These are phyloP conservation scores for Penicillium oxalicum DNA, from an alignment of 2,329 filamentous ascomycete species.

Conservation along the genomic window DNA sequence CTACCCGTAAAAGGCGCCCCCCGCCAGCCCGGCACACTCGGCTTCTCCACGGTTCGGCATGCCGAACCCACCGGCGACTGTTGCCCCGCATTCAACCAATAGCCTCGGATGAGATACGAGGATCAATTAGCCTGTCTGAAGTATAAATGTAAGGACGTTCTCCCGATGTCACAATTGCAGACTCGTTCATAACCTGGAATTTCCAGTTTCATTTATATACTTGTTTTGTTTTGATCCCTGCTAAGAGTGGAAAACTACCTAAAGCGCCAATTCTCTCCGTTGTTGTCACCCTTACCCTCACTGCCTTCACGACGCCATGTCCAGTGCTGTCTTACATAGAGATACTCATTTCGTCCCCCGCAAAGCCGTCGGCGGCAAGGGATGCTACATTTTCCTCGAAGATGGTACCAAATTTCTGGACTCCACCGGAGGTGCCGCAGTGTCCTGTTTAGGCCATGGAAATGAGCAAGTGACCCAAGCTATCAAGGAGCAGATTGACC, in stretches of 20 bases:
- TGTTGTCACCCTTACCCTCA: no score
- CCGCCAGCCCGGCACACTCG: conserved; percentile 21
- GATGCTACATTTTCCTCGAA: conserved; percentile 48
- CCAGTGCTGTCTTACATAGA: conserved; percentile 47
- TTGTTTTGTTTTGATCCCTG: no score
- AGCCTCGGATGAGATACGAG: conserved; percentile 11
- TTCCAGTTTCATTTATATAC: no score
- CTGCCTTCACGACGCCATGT: not conserved
- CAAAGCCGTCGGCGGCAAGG: conserved; percentile 45
- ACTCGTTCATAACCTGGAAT: no score
- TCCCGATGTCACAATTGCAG: no score
- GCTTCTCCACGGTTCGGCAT: conserved; percentile 24
- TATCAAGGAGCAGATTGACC: conserved; percentile 53
- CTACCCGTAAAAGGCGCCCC: conserved; percentile 4
- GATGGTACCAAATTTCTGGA: conserved; percentile 61
- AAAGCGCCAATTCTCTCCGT: no score
- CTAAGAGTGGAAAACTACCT: no score
- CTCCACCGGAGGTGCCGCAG: conserved; percentile 66
- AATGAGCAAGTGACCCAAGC: conserved; percentile 56
- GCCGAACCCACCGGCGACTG: conserved; percentile 18
- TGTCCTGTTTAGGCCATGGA: conserved; percentile 65
- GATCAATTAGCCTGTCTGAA: not conserved
- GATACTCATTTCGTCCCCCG: conserved; percentile 44
- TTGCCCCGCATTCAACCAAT: conserved; percentile 13
- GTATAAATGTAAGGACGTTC: no score